Evolutionary conservation across 805 yeast species (phyloP).

Genomic region (Starmerella vitae): DNA sequence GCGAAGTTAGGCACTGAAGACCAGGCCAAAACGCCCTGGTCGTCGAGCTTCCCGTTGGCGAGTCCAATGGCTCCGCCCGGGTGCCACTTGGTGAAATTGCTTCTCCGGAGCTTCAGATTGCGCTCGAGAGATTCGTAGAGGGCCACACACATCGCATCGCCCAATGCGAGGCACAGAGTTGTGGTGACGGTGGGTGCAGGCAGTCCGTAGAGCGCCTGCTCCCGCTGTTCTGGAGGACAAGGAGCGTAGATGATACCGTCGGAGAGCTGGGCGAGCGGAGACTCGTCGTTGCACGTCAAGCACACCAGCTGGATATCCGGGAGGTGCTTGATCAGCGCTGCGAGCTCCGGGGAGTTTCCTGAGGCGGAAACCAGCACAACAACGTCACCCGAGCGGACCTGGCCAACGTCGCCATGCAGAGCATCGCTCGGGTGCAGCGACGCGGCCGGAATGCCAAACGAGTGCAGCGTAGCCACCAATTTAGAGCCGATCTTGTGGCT

Average conservation of each 20-base stretch:
- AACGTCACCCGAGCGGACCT: slow-evolving; percentile 43
- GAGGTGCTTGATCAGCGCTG: slow-evolving; percentile 43
- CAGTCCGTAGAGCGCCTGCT: slow-evolving; percentile 54
- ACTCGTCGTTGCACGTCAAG: slow-evolving; percentile 48
- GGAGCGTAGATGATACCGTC: slow-evolving; percentile 50
- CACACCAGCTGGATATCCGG: slow-evolving; percentile 44
- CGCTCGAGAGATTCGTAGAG: slow-evolving; percentile 51
- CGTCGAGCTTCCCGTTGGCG: slow-evolving; percentile 24
- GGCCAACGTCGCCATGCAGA: slow-evolving; percentile 78
- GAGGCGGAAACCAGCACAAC: slow-evolving; percentile 60
- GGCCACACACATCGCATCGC: slow-evolving; percentile 69
- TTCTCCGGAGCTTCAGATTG: slow-evolving; percentile 41
- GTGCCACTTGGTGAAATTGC: slow-evolving; percentile 55
- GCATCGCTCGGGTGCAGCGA: slow-evolving; percentile 76
- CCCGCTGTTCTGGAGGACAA: slow-evolving; percentile 44
- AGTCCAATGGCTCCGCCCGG: slow-evolving; percentile 89
- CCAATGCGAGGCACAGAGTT: slow-evolving; percentile 56
- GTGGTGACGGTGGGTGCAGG: slow-evolving; percentile 84
- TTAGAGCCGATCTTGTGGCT: slow-evolving; percentile 67
- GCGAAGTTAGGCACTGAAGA: slow-evolving; percentile 12
- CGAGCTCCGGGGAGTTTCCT: slow-evolving; percentile 70
- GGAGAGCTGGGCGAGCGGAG: slow-evolving; percentile 40
- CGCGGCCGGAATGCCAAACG: slow-evolving; percentile 57
- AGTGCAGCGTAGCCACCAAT: slow-evolving; percentile 68
- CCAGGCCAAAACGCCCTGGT: slow-evolving; percentile 9